phyloP scores from a whole-genome alignment of 352 stramenopile genomes.

The Pythium dissimile region DNA sequence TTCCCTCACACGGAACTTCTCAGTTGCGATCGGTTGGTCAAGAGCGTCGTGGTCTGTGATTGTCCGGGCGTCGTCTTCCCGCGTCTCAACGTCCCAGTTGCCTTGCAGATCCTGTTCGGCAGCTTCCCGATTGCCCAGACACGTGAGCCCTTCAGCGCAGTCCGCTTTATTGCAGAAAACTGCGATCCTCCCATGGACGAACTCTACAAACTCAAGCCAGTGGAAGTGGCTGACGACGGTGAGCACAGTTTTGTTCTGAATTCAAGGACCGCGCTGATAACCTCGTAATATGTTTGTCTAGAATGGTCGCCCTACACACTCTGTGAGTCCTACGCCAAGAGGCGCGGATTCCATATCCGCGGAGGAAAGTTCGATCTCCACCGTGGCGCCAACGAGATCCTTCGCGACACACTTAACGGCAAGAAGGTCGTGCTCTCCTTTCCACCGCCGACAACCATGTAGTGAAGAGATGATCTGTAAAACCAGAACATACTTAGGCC shows the following conservation, averaged over 20 bases:
- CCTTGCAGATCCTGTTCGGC: conserved; percentile 78
- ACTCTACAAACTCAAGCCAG: conserved; percentile 75
- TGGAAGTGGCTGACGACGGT: conserved; percentile 65
- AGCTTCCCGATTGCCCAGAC: conserved; percentile 85
- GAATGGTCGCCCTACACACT: conserved; percentile 77
- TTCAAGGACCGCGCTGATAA: too few relatives aligned
- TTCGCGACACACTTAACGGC: conserved; percentile 77
- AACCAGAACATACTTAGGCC: not conserved
- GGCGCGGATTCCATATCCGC: conserved; percentile 71
- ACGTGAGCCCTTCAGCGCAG: conserved; percentile 79
- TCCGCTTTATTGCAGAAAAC: conserved; percentile 85
- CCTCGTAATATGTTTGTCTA: too few relatives aligned
- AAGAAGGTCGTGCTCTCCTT: conserved; percentile 83
- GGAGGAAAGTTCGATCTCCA: conserved; percentile 76
- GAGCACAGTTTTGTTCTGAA: not conserved
- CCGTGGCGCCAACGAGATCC: conserved; percentile 62
- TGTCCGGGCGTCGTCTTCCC: conserved; percentile 83
- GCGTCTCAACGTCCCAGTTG: conserved; percentile 58
- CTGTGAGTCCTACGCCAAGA: conserved; percentile 69
- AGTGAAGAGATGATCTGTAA: not conserved
- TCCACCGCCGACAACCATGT: conserved; percentile 32
- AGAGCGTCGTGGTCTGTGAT: conserved; percentile 65
- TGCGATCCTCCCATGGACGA: conserved; percentile 63
- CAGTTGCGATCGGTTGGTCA: conserved; percentile 27
- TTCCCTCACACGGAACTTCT: conserved; percentile 60